Percentiles rank a stretch among this genome's conserved stretches.
Evolutionary conservation across 139 green algal genomes (phyloP).

Genomic region (Chlamydomonas sphaeroides): DNA sequence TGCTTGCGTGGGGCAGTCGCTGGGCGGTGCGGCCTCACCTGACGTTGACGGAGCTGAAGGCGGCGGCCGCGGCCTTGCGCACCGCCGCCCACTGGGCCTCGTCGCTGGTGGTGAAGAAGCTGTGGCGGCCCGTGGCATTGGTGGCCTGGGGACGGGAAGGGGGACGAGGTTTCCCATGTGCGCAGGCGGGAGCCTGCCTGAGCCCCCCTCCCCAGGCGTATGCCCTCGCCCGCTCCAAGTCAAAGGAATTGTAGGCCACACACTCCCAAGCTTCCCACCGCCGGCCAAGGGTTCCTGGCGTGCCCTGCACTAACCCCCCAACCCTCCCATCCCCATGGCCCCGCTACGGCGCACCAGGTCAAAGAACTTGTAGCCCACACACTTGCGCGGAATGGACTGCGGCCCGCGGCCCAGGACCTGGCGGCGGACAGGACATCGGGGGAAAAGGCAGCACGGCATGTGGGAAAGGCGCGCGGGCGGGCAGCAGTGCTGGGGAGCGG

Average conservation of each 20-base stretch:
- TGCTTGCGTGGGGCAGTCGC: too few species aligned
- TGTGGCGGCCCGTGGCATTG: slow-evolving; percentile 49
- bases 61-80: slow-evolving; percentile 58
- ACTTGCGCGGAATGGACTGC: slow-evolving; percentile 57
- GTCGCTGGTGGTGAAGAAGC: slow-evolving; percentile 67
- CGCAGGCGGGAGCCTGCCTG: too few species aligned
- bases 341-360: slow-evolving; percentile 43
- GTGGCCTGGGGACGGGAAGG: slow-evolving; percentile 55
- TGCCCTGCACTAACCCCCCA: too few species aligned
- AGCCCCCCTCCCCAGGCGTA: too few species aligned
- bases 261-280: background rate
- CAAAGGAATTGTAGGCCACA: too few species aligned
- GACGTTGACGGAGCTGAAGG: slow-evolving; percentile 63
- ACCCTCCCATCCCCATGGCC: too few species aligned
- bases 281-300: too few species aligned
- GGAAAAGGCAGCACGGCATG: too few species aligned
- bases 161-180: background rate
- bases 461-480: too few species aligned
- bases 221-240: too few species aligned
- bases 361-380: slow-evolving; percentile 65
- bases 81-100: slow-evolving; percentile 62
- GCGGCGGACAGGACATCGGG: background rate
- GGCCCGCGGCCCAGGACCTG: slow-evolving; percentile 52
- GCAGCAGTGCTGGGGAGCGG: too few species aligned
- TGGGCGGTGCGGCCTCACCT: slow-evolving; percentile 44